Evolutionary conservation across 345 rosid species (phyloP).

Genomic region (Camelina neglecta): DNA sequence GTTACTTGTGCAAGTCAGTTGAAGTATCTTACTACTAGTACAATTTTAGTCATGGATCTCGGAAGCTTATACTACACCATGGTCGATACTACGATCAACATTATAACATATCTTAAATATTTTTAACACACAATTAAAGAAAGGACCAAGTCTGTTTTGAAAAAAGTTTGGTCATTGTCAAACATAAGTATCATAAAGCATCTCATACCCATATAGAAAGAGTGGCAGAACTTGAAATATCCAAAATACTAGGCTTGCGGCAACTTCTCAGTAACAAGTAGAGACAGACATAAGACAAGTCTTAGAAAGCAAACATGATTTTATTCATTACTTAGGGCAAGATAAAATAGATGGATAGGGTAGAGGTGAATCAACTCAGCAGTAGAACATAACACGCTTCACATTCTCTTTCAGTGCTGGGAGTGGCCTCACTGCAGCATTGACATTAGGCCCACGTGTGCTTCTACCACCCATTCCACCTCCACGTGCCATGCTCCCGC

Average conservation of each 20-base stretch:
- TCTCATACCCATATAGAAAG: neutral
- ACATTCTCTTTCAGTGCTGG: conserved; percentile 96
- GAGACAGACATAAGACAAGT: neutral
- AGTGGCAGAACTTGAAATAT: neutral
- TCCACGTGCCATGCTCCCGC: conserved; percentile 69
- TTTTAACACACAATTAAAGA: neutral
- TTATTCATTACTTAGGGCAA: neutral
- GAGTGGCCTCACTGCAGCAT: conserved; percentile 82
- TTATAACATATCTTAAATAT: neutral
- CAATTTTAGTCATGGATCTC: no score
- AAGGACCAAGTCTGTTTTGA: neutral
- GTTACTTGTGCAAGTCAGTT: neutral
- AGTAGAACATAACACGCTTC: conserved; percentile 95
- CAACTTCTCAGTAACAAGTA: neutral
- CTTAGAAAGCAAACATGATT: neutral
- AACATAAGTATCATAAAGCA: neutral
- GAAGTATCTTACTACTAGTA: no score
- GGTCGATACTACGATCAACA: neutral
- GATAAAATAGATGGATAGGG: neutral
- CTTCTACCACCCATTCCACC: conserved; percentile 62
- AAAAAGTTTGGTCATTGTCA: neutral
- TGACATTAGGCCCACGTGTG: conserved; percentile 65
- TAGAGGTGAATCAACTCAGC: conserved; percentile 45
- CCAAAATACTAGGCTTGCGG: neutral
- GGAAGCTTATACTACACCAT: no score